Base-by-base conservation (phyloP, 129 eudicot species). In the Ambrosia artemisiifolia region DNA sequence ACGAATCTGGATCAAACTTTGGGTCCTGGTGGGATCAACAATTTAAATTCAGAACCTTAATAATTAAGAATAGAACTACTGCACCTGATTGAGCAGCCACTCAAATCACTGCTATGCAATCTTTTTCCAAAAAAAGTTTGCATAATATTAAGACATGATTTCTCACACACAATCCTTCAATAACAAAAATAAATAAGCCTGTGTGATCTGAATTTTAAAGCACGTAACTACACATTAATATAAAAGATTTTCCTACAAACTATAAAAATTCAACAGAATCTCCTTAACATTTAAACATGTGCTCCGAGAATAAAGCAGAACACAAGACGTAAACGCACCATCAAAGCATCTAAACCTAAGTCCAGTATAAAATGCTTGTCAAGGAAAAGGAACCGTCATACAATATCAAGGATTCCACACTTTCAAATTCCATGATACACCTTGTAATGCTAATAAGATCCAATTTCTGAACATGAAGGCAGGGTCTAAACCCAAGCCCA, bases 1-100 rank as follows among this genome's bases (percentile, higher is more conserved):
- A 95, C 53, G 56, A 63, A 0, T 90, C 87, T 19, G 96, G 97
- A 75, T 90, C 93, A 70, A 95, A 95, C 76, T 64, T 86, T 34
- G 96, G 99, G 75, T 95, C 97, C 99, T 95, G 83, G 79, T 65
- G 71, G 77, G 7, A 70, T 78, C 38, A 63, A 71, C 54, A 53
- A 67, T 46, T 24, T 11, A 20, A 14, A 63, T 50, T 69, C 55
- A 65, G 56, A 77, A 60, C 54, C 20, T 49, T 38, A 43, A 30
- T 20, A 32, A 51, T 19, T 33, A 35, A 42, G 40, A 51, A 65
- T 11, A 38, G 14, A 64, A 38, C 1, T 24, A 24, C 28, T 24
- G 28, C 28, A 24, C 28, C 28, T 24, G 28, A 24, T 24, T 0
- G 28, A 63, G 10, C 9, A 17, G 32, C 32, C 47, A 36, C 17